Base-by-base conservation (phyloP, 352 stramenopile genomes). In the Pythium catenulatum region DNA sequence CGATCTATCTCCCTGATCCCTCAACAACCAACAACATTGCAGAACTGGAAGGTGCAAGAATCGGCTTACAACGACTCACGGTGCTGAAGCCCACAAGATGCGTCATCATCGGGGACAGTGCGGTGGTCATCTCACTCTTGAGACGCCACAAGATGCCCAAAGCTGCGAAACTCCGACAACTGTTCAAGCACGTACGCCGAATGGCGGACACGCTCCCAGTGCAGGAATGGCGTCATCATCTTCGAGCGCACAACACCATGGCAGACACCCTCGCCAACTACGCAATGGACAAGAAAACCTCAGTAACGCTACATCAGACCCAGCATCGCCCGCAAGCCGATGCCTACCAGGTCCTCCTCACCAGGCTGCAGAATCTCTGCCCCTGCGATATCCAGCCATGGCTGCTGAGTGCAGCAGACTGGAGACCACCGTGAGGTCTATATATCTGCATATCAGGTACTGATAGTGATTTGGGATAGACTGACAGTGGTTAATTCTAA, bases 281-380 rank as follows among this genome's bases (percentile, higher is more conserved):
- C 23, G 59, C 59, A 5, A 70, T 70, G 59, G 59, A 70, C 37
- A 70, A n/a, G n/a, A n/a, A n/a, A n/a, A n/a, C n/a, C n/a, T n/a
- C n/a, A n/a, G n/a, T n/a, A n/a, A n/a, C n/a, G n/a, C n/a, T n/a
- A n/a, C n/a, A n/a, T n/a, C n/a, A n/a, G n/a, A n/a, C n/a, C n/a
- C n/a, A n/a, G n/a, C n/a, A n/a, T n/a, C n/a, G n/a, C n/a, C n/a
- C n/a, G n/a, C n/a, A n/a, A n/a, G n/a, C n/a, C n/a, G n/a, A n/a
- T n/a, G n/a, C n/a, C n/a, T n/a, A n/a, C n/a, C n/a, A n/a, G n/a
- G n/a, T n/a, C n/a, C n/a, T n/a, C n/a, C n/a, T n/a, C n/a, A n/a
- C n/a, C n/a, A n/a, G n/a, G n/a, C n/a, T n/a, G n/a, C n/a, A n/a
- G n/a, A n/a, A n/a, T n/a, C n/a, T n/a, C n/a, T n/a, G n/a, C n/a